Base-by-base conservation (phyloP, 2,329 filamentous ascomycete genomes). In the Dactylella cylindrospora region DNA sequence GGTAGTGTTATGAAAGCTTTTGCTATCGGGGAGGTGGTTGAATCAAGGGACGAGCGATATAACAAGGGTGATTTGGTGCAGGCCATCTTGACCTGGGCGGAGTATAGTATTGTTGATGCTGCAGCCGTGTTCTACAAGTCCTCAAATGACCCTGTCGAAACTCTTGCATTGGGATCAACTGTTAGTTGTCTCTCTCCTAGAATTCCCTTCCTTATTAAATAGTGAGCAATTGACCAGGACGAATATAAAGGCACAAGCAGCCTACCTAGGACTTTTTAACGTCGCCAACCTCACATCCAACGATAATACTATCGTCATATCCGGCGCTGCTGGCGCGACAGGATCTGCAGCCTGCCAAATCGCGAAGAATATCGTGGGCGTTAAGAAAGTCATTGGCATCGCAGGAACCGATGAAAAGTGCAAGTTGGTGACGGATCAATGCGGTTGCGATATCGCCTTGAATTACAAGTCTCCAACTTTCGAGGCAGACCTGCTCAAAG, bases 401-500 rank as follows among this genome's bases (percentile, higher is more conserved):
- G 76, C 78, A 0, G 78, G 79, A 2, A 73, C 74, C 0, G 75
- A 77, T 39, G 75, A 75, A 39, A 81, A 81, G 70, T 81, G 79
- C 69, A 68, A 69, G 15, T 78, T 76, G 74, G 76, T 80, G 31
- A 61, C 57, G 1, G 74, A 77, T 55, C 70, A 70, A 38, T 72
- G 81, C 1, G 79, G 79, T 5, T 78, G 77, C 5, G 78, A 82
- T 67, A 69, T 75, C 5, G 80, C 78, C 66, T 65, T 82, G 53
- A 79, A 82, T 71, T 82, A 82, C 70, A 79, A 79, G 67, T 71
- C 71, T 5, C 54, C 73, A 1, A 71, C 71, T 2, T 81, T 80
- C 66, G 71, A 72, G 32, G 67, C 76, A 47, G 74, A 80, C 19
- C 71, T 81, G 1, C 70, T 70, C 55, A 72, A 73, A 7, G 77